These are phyloP conservation scores for Pelargonium cotyledonis DNA, from an alignment of 441 rosid genomes.

Conservation along the genomic window DNA sequence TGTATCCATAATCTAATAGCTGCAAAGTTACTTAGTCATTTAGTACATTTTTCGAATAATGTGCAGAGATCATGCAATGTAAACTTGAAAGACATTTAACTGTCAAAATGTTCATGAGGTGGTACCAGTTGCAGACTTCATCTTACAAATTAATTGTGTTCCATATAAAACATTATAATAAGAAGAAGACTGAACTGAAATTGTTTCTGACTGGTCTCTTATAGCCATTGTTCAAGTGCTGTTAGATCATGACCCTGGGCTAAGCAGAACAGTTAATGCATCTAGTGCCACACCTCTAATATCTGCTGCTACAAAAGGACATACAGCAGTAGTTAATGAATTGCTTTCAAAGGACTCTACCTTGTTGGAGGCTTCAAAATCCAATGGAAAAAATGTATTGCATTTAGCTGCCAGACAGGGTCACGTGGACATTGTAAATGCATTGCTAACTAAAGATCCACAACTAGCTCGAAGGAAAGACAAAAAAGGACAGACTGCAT, in stretches of 20 bases:
- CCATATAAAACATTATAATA: neutral
- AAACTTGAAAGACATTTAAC: neutral
- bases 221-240: constrained; percentile 84
- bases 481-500: constrained; percentile 92
- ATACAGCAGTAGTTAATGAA: constrained; percentile 75
- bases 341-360: constrained; percentile 67
- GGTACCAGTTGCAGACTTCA: neutral
- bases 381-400: constrained; percentile 82
- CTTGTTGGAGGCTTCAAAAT: constrained; percentile 68
- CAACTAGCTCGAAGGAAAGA: constrained; percentile 85
- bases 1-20: no score
- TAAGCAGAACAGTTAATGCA: constrained; percentile 70
- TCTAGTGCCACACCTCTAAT: constrained; percentile 81
- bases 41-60: no score
- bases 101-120: neutral
- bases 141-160: neutral
- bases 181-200: neutral
- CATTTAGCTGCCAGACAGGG: constrained; percentile 90
- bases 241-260: constrained; percentile 67
- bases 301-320: constrained; percentile 89
- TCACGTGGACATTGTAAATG: constrained; percentile 68
- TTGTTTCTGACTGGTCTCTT: constrained; percentile 17
- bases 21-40: no score
- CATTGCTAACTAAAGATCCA: constrained; percentile 69
- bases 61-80: no score